Evolutionary conservation across 345 rosid genomes (phyloP).

Genomic region (Syzygium jambos): DNA sequence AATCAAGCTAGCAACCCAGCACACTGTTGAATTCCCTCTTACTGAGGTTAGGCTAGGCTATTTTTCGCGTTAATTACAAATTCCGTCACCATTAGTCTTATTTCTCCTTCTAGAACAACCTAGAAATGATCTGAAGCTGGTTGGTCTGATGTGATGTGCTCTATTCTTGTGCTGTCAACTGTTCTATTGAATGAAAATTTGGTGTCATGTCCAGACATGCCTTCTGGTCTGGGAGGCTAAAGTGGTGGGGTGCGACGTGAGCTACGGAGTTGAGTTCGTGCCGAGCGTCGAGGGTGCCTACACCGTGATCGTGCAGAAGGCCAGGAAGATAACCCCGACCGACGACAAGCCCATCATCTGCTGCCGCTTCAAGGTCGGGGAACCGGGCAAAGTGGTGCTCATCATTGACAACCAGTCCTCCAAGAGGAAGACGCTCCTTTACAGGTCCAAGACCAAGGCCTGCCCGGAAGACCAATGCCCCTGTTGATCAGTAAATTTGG

Average conservation of each 20-base stretch:
- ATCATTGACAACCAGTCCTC: slow-evolving; percentile 64
- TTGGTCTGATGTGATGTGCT: neutral
- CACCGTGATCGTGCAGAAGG: slow-evolving; percentile 67
- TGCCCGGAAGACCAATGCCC: slow-evolving; percentile 4
- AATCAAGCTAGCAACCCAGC: slow-evolving; percentile 57
- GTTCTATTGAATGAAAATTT: neutral
- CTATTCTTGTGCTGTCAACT: neutral
- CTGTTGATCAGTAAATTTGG: neutral
- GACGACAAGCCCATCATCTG: slow-evolving; percentile 53
- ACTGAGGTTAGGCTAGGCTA: slow-evolving; percentile 37
- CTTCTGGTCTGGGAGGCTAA: slow-evolving; percentile 62
- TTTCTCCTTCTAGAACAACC: neutral
- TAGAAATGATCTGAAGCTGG: neutral
- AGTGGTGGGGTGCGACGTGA: slow-evolving; percentile 80
- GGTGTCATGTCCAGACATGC: slow-evolving; percentile 28
- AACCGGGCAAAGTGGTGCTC: slow-evolving; percentile 65
- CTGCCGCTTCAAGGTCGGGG: slow-evolving; percentile 53
- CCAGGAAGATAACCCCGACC: slow-evolving; percentile 30
- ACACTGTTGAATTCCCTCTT: slow-evolving; percentile 53
- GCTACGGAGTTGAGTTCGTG: slow-evolving; percentile 77
- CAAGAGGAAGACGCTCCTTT: slow-evolving; percentile 85
- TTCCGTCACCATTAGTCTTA: neutral
- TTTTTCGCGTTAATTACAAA: neutral
- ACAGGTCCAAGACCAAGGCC: slow-evolving; percentile 78
- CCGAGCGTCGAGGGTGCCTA: slow-evolving; percentile 58